Evolutionary conservation across 148 eudicot species (phyloP).

Genomic region (Gaultheria prostrata): DNA sequence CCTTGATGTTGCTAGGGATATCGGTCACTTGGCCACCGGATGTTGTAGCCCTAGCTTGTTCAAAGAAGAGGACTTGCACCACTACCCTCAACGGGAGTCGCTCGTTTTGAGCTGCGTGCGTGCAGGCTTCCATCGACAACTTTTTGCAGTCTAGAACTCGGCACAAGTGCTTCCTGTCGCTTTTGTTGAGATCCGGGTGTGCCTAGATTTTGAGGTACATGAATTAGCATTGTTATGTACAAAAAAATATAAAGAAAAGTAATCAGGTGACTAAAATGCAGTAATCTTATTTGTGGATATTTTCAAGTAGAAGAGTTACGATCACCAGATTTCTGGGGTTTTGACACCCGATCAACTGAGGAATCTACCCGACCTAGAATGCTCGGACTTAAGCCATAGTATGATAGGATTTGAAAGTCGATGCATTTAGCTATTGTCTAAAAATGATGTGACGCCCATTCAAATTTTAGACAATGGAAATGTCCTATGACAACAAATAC

Average conservation of each 20-base stretch:
- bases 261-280: neutral
- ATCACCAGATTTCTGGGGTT: neutral
- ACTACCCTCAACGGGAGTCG: slow-evolving; percentile 14
- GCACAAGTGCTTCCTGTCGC: slow-evolving; percentile 14
- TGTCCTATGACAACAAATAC: neutral
- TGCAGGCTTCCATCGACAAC: slow-evolving; percentile 20
- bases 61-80: slow-evolving; percentile 22
- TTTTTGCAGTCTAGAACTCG: slow-evolving; percentile 23
- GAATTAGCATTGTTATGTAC: neutral
- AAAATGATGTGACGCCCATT: neutral
- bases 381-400: too few relatives aligned
- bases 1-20: slow-evolving; percentile 65
- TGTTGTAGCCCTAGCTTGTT: slow-evolving; percentile 45
- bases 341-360: neutral
- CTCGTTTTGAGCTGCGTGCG: slow-evolving; percentile 20
- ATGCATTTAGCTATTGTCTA: too few relatives aligned
- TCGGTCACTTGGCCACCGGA: slow-evolving; percentile 49
- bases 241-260: neutral
- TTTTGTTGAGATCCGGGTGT: slow-evolving; percentile 13
- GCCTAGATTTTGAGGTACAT: neutral
- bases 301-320: neutral
- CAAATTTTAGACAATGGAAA: neutral
- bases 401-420: too few relatives aligned
- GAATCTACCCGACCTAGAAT: too few relatives aligned
- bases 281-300: neutral